phyloP scores from a whole-genome alignment of 2,329 filamentous ascomycete genomes.

The Volutella citrinella region DNA sequence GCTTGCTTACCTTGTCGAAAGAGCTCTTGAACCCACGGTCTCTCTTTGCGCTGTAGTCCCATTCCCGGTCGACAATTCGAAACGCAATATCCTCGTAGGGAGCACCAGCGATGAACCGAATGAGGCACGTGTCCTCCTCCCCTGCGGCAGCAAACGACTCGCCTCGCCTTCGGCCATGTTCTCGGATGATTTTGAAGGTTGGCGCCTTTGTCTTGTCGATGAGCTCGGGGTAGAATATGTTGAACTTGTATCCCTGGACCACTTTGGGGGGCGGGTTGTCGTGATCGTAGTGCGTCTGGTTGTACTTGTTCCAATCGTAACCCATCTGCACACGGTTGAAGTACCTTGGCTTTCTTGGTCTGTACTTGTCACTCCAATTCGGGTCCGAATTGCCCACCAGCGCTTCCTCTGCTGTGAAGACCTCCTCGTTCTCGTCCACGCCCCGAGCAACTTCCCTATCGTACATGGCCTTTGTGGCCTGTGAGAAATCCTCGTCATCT shows the following conservation, averaged over 20 bases:
- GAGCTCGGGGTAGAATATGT: slow-evolving; percentile 97
- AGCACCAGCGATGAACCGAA: slow-evolving; percentile 90
- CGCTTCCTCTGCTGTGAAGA: slow-evolving; percentile 87
- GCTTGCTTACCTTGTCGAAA: slow-evolving; percentile 87
- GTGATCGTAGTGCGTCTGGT: slow-evolving; percentile 98
- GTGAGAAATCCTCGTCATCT: slow-evolving; percentile 76
- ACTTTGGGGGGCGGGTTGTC: slow-evolving; percentile 97
- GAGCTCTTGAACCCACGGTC: slow-evolving; percentile 94
- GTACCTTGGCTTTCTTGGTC: slow-evolving; percentile 88
- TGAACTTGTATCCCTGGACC: slow-evolving; percentile 98
- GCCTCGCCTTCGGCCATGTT: slow-evolving; percentile 82
- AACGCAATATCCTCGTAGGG: slow-evolving; percentile 98
- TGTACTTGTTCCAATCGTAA: slow-evolving; percentile 99
- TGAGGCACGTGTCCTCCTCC: slow-evolving; percentile 94
- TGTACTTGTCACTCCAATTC: slow-evolving; percentile 80
- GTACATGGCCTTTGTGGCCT: slow-evolving; percentile 83
- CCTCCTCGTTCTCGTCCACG: slow-evolving; percentile 89
- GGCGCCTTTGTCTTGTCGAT: slow-evolving; percentile 93
- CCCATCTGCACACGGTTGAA: slow-evolving; percentile 99
- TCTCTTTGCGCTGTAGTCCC: slow-evolving; percentile 96
- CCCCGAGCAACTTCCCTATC: slow-evolving; percentile 91
- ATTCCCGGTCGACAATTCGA: slow-evolving; percentile 95
- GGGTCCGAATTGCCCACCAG: slow-evolving; percentile 60
- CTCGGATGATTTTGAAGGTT: slow-evolving; percentile 92
- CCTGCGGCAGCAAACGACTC: slow-evolving; percentile 92